Evolutionary conservation across 2,329 filamentous ascomycete species (phyloP), one percentile per base, ranked within the genome.

Genomic region (Beauveria rudraprayagi): DNA sequence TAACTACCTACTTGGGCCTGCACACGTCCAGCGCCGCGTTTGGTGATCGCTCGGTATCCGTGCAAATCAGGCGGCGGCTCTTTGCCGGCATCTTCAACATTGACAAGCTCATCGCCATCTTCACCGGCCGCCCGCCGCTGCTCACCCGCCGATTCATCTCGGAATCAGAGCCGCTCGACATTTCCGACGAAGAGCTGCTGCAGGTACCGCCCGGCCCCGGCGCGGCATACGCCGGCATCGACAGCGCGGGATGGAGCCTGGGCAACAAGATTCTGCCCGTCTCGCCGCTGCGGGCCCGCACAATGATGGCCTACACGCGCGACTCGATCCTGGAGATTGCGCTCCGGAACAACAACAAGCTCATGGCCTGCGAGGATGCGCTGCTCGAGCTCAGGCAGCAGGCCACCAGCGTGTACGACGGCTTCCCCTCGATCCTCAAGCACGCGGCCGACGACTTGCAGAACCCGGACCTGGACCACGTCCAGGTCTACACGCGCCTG

Each of bases 361-460:
- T 64, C 10, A 58, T 60, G 30, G 81, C 77, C 11, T 75, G 74
- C 24, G 67, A 69, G 10, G 71, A 75, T 0, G 82, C 75, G 0
- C 80, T 67, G 1, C n/a, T 65, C 56, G 77, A 3, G 73, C 77
- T 0, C 80, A 81, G 56, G 74, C 76, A 10, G 79, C 80, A 5
- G 69, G 80, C 16, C 79, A 40, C 26, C 16, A 51, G 79, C 5
- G 80, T 80, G 0, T 66, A 76, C 19, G 66, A 81, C 9, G 74
- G 73, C 16, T 74, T 80, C 40, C 74, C 79, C 2, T 82, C 81
- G 62, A 78, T 77, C 60, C 73, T 75, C 9, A 75, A 81, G 9
- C 78, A 80, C 43, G 66, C 76, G 9, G 80, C 81, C 0, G 69
- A 82, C 0, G 82, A 85, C 65, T 67, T 85, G 58, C 70, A 76